phyloP scores from a whole-genome alignment of 352 stramenopile species.

The Globisporangium paddicum region DNA sequence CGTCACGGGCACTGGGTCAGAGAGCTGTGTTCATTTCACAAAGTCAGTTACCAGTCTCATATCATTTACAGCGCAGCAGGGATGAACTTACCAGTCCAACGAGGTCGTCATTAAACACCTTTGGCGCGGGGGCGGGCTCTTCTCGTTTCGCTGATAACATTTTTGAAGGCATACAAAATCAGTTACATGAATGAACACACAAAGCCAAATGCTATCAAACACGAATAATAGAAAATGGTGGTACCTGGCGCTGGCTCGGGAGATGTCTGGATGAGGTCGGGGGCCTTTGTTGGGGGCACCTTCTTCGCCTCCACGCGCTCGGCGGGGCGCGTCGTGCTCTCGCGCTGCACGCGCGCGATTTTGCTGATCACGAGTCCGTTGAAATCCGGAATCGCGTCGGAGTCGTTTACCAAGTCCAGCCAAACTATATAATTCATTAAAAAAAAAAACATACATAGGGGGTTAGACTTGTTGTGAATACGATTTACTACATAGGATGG shows the following conservation, averaged over 20 bases:
- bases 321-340: constrained; percentile 31
- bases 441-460: neutral
- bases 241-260: constrained; percentile 11
- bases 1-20: constrained; percentile 50
- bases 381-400: constrained; percentile 69
- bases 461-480: too few relatives aligned
- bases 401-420: constrained; percentile 72
- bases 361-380: constrained; percentile 80
- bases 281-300: constrained; percentile 25
- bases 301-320: constrained; percentile 32
- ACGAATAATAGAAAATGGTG: neutral
- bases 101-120: constrained; percentile 79
- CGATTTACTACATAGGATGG: neutral
- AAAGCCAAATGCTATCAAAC: too few relatives aligned
- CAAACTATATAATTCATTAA: constrained; percentile 41
- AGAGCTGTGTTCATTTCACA: constrained; percentile 26
- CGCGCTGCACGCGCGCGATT: constrained; percentile 61
- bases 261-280: constrained; percentile 76
- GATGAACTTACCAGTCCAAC: constrained; percentile 53
- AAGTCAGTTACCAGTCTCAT: neutral
- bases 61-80: too few relatives aligned
- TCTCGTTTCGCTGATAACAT: constrained; percentile 41
- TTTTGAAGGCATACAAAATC: neutral
- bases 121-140: constrained; percentile 34
- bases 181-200: too few relatives aligned